phyloP scores from a whole-genome alignment of 2,329 filamentous ascomycete species.

The Ascochyta viciae-villosae region DNA sequence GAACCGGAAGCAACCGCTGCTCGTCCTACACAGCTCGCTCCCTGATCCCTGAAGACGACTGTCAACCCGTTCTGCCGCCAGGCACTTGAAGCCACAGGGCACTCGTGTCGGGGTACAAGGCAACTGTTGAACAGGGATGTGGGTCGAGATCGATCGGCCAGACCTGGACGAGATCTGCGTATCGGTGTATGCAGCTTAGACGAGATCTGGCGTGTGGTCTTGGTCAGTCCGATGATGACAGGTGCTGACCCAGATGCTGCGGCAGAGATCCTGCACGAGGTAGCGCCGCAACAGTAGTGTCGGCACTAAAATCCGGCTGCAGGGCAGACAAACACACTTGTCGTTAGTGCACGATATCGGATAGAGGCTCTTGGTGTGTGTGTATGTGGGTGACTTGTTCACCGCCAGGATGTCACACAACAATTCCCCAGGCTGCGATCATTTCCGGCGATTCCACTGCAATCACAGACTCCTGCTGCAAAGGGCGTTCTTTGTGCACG shows the following conservation, averaged over 20 bases:
- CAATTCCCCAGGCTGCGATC: conserved; percentile 22
- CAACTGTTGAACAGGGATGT: conserved; percentile 27
- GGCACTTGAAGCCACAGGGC: conserved; percentile 30
- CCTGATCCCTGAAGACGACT: conserved; percentile 32
- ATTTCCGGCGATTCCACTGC: conserved; percentile 22
- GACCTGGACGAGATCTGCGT: conserved; percentile 38
- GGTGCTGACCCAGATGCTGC: conserved; percentile 39
- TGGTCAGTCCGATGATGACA: conserved; percentile 35
- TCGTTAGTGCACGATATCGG: conserved; percentile 14
- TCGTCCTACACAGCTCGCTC: conserved; percentile 31
- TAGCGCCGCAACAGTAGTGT: conserved; percentile 36
- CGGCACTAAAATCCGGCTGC: conserved; percentile 38
- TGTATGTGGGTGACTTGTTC: conserved; percentile 6
- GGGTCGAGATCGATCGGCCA: conserved; percentile 34
- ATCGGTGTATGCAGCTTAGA: conserved; percentile 29
- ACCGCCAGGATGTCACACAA: conserved; percentile 23
- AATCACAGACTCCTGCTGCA: conserved; percentile 24
- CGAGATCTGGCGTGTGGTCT: conserved; percentile 36
- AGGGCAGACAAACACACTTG: conserved; percentile 31
- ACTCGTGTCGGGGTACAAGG: conserved; percentile 26
- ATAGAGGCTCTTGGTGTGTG: conserved; percentile 9
- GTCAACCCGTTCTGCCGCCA: conserved; percentile 26
- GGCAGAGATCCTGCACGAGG: conserved; percentile 41
- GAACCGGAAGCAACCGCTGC: conserved; percentile 32
- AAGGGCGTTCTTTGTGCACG: conserved; percentile 22